A percentile compares a stretch with the other conserved stretches of the same genome.
phyloP scores from a whole-genome alignment of 257 asterid genomes.

The Solanum chmielewskii region DNA sequence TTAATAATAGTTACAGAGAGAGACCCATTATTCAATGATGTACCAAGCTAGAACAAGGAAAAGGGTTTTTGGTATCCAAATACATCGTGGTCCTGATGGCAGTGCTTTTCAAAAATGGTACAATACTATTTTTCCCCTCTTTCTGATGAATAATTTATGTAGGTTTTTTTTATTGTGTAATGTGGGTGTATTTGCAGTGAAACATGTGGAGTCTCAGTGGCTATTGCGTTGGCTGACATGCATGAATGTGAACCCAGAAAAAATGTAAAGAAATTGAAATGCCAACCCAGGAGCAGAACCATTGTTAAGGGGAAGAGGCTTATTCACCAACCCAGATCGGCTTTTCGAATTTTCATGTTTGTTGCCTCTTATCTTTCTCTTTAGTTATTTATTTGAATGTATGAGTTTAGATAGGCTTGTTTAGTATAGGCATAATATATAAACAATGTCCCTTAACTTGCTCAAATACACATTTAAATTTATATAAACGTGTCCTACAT shows the following conservation, averaged over 20 bases:
- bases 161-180: neutral
- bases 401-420: neutral
- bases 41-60: slow-evolving; percentile 31
- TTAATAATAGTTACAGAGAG: neutral
- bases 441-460: neutral
- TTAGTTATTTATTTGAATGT: neutral
- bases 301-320: neutral
- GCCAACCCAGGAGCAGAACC: neutral
- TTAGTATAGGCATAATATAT: neutral
- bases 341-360: slow-evolving; percentile 50
- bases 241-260: slow-evolving; percentile 37
- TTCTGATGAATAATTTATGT: neutral
- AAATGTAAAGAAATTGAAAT: slow-evolving; percentile 19
- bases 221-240: slow-evolving; percentile 57
- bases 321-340: slow-evolving; percentile 47
- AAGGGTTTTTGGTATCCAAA: slow-evolving; percentile 26
- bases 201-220: slow-evolving; percentile 41
- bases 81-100: slow-evolving; percentile 57
- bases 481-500: too few relatives aligned
- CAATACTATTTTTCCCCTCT: too few relatives aligned
- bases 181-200: slow-evolving; percentile 26
- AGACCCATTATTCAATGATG: slow-evolving; percentile 11
- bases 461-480: too few relatives aligned
- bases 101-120: slow-evolving; percentile 62
- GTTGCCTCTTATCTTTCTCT: neutral